These are phyloP conservation scores for Coleophoma crateriformis DNA, from an alignment of 2,329 filamentous ascomycete species.

Conservation along the genomic window DNA sequence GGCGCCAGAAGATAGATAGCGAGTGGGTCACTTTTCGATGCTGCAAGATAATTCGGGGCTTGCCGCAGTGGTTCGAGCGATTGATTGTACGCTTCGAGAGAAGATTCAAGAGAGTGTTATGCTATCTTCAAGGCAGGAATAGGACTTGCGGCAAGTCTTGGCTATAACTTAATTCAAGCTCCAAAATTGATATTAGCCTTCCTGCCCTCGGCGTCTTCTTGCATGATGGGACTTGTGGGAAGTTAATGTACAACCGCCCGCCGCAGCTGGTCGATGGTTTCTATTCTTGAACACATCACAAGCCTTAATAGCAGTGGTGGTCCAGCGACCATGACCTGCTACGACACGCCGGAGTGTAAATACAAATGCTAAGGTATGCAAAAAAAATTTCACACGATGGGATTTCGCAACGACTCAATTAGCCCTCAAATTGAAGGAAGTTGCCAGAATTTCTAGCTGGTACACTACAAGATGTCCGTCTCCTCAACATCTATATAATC, in stretches of 20 bases:
- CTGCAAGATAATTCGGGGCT: conserved; percentile 25
- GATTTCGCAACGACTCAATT: no score
- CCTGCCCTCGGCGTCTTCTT: background rate
- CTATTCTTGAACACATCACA: background rate
- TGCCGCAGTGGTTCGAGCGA: conserved; percentile 7
- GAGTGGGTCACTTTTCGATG: conserved; percentile 15
- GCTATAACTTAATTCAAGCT: conserved; percentile 11
- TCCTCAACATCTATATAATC: no score
- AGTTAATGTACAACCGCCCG: background rate
- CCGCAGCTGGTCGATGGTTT: background rate
- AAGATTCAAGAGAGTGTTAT: conserved; percentile 1
- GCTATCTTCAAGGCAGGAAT: conserved; percentile 21
- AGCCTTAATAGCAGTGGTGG: no score
- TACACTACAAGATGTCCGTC: no score
- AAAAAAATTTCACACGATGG: no score
- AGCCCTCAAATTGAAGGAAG: no score
- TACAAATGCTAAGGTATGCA: no score
- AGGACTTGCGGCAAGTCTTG: conserved; percentile 18
- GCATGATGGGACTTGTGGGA: background rate
- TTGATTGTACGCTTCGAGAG: conserved; percentile 17
- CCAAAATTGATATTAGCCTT: no score
- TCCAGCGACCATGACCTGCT: no score
- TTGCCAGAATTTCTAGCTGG: no score
- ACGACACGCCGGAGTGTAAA: no score
- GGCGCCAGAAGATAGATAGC: conserved; percentile 52